Base-by-base conservation (phyloP, 495 filamentous ascomycete genomes). In the Penicillium subrubescens region DNA sequence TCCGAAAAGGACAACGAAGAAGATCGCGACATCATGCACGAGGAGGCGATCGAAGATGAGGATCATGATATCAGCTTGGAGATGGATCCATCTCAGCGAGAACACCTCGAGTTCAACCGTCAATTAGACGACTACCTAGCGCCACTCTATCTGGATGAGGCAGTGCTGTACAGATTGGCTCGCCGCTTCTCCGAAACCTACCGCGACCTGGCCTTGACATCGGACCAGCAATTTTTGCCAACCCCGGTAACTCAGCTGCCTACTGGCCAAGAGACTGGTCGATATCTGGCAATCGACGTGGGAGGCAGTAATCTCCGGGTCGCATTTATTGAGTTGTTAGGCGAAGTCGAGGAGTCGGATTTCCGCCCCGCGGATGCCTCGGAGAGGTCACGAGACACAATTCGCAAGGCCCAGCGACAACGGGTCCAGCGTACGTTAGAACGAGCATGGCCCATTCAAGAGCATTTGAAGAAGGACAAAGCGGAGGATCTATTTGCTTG, bases 221-320 rank as follows among this genome's bases (percentile, higher is more conserved):
- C 90, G 7, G 70, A 83, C 37, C 79, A 91, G 50, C 91, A 94
- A 71, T 94, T 94, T 61, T 79, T 95, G 33, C 84, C 91, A 3
- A 95, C 91, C 3, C 92, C 92, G 3, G 89, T 95, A 61, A 92
- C 89, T 35, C 86, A 87, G 61, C 79, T 91, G 35, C 90, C 90
- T 1, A 83, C 74, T 0, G 87, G 86, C 11, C 74, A 84, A 44
- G 88, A 89, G 63, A 84, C 79, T 6, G 91, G 90, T 64, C 89
- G 87, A 34, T 92, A 88, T 68, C 78, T 94, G 7, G 89, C 89
- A 12, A 92, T 93, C 62, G 91, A 94, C 75, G 90, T 94, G 44
- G 92, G 92, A 34, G 92, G 92, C 19, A 91, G 88, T 21, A 95
- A 95, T 64, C 77, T 95, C 23, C 83, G 92, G 54, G 91, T 93